phyloP scores from a whole-genome alignment of 768 basidiomycete species.

The Tylopilus rubrobrunneus region DNA sequence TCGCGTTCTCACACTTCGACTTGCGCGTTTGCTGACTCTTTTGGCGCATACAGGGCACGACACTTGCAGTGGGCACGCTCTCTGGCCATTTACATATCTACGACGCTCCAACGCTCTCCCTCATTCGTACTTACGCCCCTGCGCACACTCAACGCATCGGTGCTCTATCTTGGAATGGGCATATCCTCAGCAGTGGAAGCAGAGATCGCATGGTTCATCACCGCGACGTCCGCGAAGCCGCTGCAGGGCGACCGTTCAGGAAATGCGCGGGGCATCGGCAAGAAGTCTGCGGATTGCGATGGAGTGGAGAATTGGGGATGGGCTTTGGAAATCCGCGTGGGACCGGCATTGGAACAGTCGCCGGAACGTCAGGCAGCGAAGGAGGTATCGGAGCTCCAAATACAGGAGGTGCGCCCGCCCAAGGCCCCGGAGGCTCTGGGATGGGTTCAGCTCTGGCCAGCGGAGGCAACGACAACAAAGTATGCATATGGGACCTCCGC shows the following conservation, averaged over 20 bases:
- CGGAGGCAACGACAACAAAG: slow-evolving; percentile 98
- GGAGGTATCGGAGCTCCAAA: slow-evolving; percentile 19
- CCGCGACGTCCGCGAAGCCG: slow-evolving; percentile 78
- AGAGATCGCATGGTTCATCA: slow-evolving; percentile 89
- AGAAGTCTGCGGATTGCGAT: slow-evolving; percentile 94
- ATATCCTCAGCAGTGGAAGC: slow-evolving; percentile 85
- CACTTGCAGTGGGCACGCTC: slow-evolving; percentile 91
- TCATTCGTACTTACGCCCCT: slow-evolving; percentile 75
- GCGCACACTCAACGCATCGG: slow-evolving; percentile 91
- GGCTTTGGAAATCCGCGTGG: slow-evolving; percentile 24
- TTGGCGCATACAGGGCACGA: slow-evolving; percentile 55
- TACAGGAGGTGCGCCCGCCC: slow-evolving; percentile 22
- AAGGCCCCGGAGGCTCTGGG: slow-evolving; percentile 28
- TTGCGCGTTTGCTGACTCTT: neutral
- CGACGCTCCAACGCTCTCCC: slow-evolving; percentile 74
- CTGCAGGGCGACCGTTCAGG: slow-evolving; percentile 60
- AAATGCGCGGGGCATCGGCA: slow-evolving; percentile 76
- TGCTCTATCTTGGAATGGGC: slow-evolving; percentile 89
- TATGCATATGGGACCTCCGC: slow-evolving; percentile 93
- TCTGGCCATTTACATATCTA: slow-evolving; percentile 88
- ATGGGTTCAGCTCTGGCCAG: slow-evolving; percentile 69
- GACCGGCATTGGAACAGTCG: slow-evolving; percentile 3
- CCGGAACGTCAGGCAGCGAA: slow-evolving; percentile 27
- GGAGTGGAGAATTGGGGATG: slow-evolving; percentile 51
- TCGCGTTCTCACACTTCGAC: neutral